Evolutionary conservation across 2,329 filamentous ascomycete genomes (phyloP).

Genomic region (Sordariomycetes sp.): DNA sequence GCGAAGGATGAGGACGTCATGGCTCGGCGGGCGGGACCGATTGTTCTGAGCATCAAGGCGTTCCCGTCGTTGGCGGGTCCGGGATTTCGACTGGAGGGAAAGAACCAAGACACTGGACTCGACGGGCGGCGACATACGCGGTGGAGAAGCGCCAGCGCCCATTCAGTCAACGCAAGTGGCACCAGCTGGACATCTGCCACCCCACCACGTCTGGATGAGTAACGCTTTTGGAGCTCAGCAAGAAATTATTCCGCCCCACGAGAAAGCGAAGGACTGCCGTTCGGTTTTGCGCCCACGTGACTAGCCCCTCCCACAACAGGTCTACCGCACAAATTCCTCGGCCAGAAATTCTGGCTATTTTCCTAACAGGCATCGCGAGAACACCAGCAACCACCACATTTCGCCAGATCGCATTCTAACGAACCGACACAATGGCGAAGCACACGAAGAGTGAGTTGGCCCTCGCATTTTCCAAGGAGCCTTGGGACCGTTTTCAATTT

Average conservation of each 20-base stretch:
- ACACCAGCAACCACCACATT: neutral
- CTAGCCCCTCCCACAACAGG: conserved; percentile 2
- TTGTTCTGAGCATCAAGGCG: conserved; percentile 1
- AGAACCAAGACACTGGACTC: neutral
- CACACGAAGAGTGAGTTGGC: conserved; percentile 4
- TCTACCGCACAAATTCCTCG: conserved; percentile 2
- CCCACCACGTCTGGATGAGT: neutral
- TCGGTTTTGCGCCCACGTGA: conserved; percentile 1
- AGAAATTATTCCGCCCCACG: neutral
- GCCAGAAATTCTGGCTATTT: conserved; percentile 2
- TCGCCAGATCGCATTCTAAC: conserved; percentile 3
- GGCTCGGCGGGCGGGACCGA: conserved; percentile 12
- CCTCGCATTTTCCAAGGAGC: neutral
- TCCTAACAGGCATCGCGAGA: neutral
- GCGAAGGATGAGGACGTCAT: conserved; percentile 24
- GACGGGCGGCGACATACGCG: neutral
- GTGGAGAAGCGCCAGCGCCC: neutral
- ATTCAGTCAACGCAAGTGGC: neutral
- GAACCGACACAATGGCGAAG: conserved; percentile 6
- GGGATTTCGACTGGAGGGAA: neutral
- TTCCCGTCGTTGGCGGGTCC: neutral
- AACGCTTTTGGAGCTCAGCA: neutral
- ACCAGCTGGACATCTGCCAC: neutral
- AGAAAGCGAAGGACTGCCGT: no score
- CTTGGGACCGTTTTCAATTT: neutral